Evolutionary conservation across 1,139 yeast genomes (phyloP).

Genomic region (Debaryomycetaceae sp.): DNA sequence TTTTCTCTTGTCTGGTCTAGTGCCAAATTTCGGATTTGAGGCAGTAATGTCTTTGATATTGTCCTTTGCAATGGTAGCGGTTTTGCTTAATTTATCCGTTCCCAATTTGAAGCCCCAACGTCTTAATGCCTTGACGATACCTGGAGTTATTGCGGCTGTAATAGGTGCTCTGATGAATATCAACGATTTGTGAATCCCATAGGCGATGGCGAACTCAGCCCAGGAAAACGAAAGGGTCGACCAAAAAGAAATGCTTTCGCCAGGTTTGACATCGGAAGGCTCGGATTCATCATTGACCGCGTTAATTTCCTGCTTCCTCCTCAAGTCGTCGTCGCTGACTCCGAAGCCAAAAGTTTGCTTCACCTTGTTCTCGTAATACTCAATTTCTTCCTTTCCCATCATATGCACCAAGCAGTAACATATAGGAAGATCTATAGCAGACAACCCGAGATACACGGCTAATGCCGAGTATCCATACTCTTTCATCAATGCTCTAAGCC

Average conservation of each 20-base stretch:
- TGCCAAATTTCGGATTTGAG: slow-evolving; percentile 49
- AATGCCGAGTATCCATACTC: slow-evolving; percentile 91
- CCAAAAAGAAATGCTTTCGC: slow-evolving; percentile 26
- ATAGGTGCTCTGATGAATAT: slow-evolving; percentile 79
- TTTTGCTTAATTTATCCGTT: slow-evolving; percentile 35
- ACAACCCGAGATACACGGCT: slow-evolving; percentile 73
- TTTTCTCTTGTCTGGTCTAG: slow-evolving; percentile 46
- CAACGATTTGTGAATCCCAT: slow-evolving; percentile 87
- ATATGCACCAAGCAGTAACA: slow-evolving; percentile 82
- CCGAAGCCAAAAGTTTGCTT: slow-evolving; percentile 62
- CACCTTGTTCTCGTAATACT: slow-evolving; percentile 57
- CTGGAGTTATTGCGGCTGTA: slow-evolving; percentile 90
- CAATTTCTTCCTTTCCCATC: slow-evolving; percentile 77
- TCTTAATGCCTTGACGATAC: slow-evolving; percentile 61
- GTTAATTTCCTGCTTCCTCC: slow-evolving; percentile 29
- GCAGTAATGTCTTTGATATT: slow-evolving; percentile 36
- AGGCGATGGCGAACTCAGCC: slow-evolving; percentile 83
- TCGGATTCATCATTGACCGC: slow-evolving; percentile 22
- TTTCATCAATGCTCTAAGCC: slow-evolving; percentile 68
- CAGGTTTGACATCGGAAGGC: slow-evolving; percentile 3
- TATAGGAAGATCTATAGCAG: slow-evolving; percentile 74
- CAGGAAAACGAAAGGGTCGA: slow-evolving; percentile 34
- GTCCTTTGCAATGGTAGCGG: slow-evolving; percentile 36
- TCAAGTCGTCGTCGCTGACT: slow-evolving; percentile 37
- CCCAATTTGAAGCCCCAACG: slow-evolving; percentile 83